These are phyloP conservation scores for Trypanosoma cruzi DNA, from an alignment of 208 protist species.

Conservation along the genomic window DNA sequence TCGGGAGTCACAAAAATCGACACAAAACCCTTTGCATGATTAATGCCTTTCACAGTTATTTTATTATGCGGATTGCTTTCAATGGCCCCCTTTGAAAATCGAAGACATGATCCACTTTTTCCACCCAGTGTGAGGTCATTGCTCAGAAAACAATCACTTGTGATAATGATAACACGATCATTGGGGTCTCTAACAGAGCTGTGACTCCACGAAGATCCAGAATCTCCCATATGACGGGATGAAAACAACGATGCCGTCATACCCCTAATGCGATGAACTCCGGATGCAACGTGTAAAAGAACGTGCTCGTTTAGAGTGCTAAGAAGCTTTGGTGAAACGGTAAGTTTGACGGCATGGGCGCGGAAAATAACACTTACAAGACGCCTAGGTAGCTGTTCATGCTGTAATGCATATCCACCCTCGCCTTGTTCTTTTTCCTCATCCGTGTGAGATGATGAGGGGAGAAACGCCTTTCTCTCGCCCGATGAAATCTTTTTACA, in stretches of 20 bases:
- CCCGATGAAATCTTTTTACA: slow-evolving; percentile 17
- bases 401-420: background rate
- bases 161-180: slow-evolving; percentile 15
- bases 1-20: slow-evolving; percentile 25
- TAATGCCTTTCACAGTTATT: slow-evolving; percentile 36
- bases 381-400: slow-evolving; percentile 17
- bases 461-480: background rate
- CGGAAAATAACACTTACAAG: slow-evolving; percentile 25
- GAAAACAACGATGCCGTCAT: background rate
- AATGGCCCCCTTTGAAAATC: slow-evolving; percentile 30
- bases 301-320: slow-evolving; percentile 32
- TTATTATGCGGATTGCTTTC: slow-evolving; percentile 26
- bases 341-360: slow-evolving; percentile 28
- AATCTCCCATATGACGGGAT: background rate
- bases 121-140: slow-evolving; percentile 42
- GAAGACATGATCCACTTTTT: slow-evolving; percentile 25
- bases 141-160: slow-evolving; percentile 24
- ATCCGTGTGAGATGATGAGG: background rate
- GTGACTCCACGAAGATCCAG: slow-evolving; percentile 3
- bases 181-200: slow-evolving; percentile 7
- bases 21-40: slow-evolving; percentile 43
- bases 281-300: slow-evolving; percentile 27
- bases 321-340: slow-evolving; percentile 35
- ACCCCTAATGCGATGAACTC: slow-evolving; percentile 18
- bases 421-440: too few species aligned